Percentiles rank a stretch among this genome's conserved stretches.
These are phyloP conservation scores for Colletotrichum tabaci DNA, from an alignment of 2,329 filamentous ascomycete species.

Conservation along the genomic window DNA sequence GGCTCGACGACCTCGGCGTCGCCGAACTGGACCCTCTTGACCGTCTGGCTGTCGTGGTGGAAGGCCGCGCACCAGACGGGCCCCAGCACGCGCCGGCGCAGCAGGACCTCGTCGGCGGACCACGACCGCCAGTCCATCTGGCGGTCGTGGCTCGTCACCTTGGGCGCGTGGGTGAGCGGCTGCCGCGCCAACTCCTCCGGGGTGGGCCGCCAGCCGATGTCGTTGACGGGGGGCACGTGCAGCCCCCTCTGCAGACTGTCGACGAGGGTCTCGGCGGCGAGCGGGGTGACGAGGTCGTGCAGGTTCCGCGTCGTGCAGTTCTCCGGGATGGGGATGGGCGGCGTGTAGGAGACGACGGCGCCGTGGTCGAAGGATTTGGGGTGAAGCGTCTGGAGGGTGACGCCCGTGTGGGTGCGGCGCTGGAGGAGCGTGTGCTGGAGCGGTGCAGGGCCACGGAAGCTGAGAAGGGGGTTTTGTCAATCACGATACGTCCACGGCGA, in stretches of 20 bases:
- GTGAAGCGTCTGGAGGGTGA: conserved; percentile 91
- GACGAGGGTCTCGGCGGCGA: conserved; percentile 81
- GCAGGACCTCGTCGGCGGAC: conserved; percentile 67
- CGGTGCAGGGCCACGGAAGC: conserved; percentile 87
- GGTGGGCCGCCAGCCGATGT: conserved; percentile 50
- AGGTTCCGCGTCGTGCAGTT: conserved; percentile 61
- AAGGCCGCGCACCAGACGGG: conserved; percentile 73
- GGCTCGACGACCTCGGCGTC: conserved; percentile 48
- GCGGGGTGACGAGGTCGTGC: conserved; percentile 66
- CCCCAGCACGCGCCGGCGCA: conserved; percentile 73
- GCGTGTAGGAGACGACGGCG: conserved; percentile 79
- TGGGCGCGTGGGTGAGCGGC: conserved; percentile 72
- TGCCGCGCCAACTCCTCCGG: conserved; percentile 40
- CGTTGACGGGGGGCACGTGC: conserved; percentile 74
- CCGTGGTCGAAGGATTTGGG: conserved; percentile 84
- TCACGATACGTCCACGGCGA: conserved; percentile 1
- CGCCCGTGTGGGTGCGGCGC: conserved; percentile 73
- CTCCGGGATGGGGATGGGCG: conserved; percentile 63
- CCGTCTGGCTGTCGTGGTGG: conserved; percentile 43
- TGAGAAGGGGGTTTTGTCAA: conserved; percentile 50
- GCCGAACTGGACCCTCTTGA: conserved; percentile 58
- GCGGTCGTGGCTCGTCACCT: conserved; percentile 76
- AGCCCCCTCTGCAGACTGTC: conserved; percentile 72
- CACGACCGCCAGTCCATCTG: conserved; percentile 73
- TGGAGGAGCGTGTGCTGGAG: conserved; percentile 86